Base-by-base conservation (phyloP, 2,329 filamentous ascomycete species). In the Remersonia thermophila region DNA sequence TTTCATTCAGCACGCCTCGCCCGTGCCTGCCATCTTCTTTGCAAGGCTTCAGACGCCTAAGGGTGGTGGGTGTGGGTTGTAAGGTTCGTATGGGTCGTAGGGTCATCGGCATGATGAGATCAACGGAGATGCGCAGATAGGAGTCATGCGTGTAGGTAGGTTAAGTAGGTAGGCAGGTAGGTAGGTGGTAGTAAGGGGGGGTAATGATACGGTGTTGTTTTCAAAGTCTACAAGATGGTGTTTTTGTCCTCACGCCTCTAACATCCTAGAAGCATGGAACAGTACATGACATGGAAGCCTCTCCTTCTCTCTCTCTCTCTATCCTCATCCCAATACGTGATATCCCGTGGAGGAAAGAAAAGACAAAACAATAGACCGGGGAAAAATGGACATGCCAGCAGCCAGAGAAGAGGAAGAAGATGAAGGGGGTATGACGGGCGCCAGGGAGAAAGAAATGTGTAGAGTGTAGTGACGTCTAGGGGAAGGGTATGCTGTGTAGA, bases 151-250 rank as follows among this genome's bases (percentile, higher is more conserved):
- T n/a, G n/a, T n/a, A n/a, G n/a, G 20, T 23, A 9, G 9, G 9
- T 6, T 23, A 23, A 9, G 20, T 23, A 23, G 20, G 20, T 23
- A 23, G 20, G 20, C 20, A 23, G 20, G 20, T 23, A 23, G 5
- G 20, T 5, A 23, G 9, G 20, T 23, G 20, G 9, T 5, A 23
- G 35, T 37, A 36, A 41, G 46, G 38, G 33, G 37, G 32, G 38
- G 35, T 36, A 39, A 39, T 41, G 27, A 41, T 42, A 39, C 45
- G 37, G 20, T 23, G 20, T 23, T 23, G 5, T 38, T 44, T 31
- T 34, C 30, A 16, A 39, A 37, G 33, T 52, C 48, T 52, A 52
- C 49, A 52, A 50, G 49, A 52, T 47, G 47, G 42, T 48, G 45
- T 36, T 18, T 38, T 42, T 43, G 48, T 40, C 33, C 43, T 41